Evolutionary conservation across 2,329 filamentous ascomycete genomes (phyloP).

Genomic region (Ceratocystis smalleyi): DNA sequence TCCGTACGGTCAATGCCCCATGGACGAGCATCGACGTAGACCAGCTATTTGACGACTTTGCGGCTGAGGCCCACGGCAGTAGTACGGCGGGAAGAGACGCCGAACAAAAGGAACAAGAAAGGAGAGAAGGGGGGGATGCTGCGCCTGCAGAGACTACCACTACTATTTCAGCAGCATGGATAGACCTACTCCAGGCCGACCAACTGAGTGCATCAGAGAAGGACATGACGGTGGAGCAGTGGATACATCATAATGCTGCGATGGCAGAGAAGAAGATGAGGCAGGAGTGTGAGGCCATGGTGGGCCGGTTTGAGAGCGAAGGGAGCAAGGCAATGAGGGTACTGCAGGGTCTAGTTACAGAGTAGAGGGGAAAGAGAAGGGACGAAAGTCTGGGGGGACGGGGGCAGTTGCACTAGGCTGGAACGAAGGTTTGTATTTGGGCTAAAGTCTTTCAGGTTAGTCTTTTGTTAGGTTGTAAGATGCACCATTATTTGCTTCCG

Average conservation of each 20-base stretch:
- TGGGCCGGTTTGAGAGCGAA: slow-evolving; percentile 69
- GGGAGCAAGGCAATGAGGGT: slow-evolving; percentile 61
- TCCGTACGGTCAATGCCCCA: slow-evolving; percentile 37
- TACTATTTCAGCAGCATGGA: slow-evolving; percentile 33
- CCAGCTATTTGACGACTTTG: slow-evolving; percentile 40
- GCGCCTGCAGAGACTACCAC: slow-evolving; percentile 29
- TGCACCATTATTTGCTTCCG: background rate
- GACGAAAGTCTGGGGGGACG: background rate
- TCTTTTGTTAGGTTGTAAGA: background rate
- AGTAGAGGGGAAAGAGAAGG: slow-evolving; percentile 21
- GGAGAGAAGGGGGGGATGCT: background rate
- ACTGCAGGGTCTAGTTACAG: slow-evolving; percentile 55
- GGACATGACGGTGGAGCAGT: slow-evolving; percentile 84
- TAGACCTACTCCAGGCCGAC: slow-evolving; percentile 36
- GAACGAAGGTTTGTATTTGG: background rate
- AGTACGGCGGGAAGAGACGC: background rate
- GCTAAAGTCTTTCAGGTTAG: background rate
- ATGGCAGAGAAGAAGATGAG: slow-evolving; percentile 66
- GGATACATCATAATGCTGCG: slow-evolving; percentile 69
- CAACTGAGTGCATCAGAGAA: slow-evolving; percentile 62
- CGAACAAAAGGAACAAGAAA: background rate
- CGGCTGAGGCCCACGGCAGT: background rate
- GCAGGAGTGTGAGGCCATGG: slow-evolving; percentile 67
- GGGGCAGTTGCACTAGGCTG: background rate
- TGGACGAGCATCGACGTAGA: slow-evolving; percentile 73